Evolutionary conservation across 768 basidiomycete genomes (phyloP), one percentile per base, ranked within the genome.

Genomic region (Mycena haematopus): DNA sequence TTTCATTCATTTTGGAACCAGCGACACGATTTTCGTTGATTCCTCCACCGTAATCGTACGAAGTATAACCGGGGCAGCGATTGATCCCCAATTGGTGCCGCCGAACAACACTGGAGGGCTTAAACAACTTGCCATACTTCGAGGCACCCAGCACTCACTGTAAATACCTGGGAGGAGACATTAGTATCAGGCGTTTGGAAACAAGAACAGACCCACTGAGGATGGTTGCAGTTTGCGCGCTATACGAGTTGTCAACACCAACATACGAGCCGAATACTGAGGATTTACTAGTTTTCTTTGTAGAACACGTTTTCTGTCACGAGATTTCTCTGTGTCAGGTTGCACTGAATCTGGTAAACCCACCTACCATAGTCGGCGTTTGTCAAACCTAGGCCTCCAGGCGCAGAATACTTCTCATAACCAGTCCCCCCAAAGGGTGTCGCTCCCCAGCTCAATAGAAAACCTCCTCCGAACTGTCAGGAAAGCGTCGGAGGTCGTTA

Each of bases 31-130:
- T 82, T 69, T 84, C 83, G 62, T 81, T 82, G 62, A 84, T 82
- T n/a, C 80, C 81, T 67, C 79, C 83, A 33, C 83, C 85, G 60
- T 88, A 88, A 65, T 88, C 87, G 66, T 88, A 89, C 13, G 85
- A 86, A 0, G 82, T 80, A 66, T 86, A 86, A 84, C 84, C 4
- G 86, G 86, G 66, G 83, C 79, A 1, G 83, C 73, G 1, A 84
- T 85, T 50, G 83, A 78, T 0, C 86, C 86, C 85, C 85, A 87
- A 52, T 88, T 87, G 1, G 87, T 88, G 29, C 86, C 87, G 3
- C 86, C 86, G 68, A 82, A 85, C 10, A 83, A 70, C 87, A 88
- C 82, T 81, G 45, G 0, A 31, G 38, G 9, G 45, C 9, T 21
- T 19, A 2, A 22, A 56, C 45, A 42, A 65, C 47, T 40, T 56